Percentiles rank a stretch among this genome's conserved stretches.
Evolutionary conservation across 257 asterid genomes (phyloP).

Genomic region (Euphrasia confusa): DNA sequence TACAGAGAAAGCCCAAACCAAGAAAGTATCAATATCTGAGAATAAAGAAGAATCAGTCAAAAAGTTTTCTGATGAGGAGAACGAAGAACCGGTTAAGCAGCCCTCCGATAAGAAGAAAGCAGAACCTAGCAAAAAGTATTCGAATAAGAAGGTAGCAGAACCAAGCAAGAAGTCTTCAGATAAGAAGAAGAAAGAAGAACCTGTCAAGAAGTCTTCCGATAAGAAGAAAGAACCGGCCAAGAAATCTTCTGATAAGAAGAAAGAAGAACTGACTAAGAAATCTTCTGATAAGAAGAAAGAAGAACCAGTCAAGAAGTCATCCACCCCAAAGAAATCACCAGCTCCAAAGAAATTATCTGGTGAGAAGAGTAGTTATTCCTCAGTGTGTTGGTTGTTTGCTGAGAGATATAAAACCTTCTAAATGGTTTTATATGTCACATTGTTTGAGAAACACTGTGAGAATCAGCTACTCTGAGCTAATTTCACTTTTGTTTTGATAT

Average conservation of each 20-base stretch:
- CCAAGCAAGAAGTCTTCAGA: background rate
- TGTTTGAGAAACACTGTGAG: constrained; percentile 5
- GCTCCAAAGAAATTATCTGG: constrained; percentile 49
- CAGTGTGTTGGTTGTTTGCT: background rate
- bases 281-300: constrained; percentile 3
- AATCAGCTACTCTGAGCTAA: constrained; percentile 8
- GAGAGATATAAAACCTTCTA: background rate
- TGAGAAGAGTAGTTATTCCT: constrained; percentile 28
- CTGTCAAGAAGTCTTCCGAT: background rate
- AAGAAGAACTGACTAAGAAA: background rate
- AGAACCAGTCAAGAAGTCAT: constrained; percentile 35
- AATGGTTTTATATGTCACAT: background rate
- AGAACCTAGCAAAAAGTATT: background rate
- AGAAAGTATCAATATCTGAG: constrained; percentile 43
- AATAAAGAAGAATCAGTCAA: constrained; percentile 13
- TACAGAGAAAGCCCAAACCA: constrained; percentile 40
- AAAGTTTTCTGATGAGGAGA: background rate
- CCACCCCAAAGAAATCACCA: constrained; percentile 25
- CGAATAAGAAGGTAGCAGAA: background rate
- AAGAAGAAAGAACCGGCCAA: no score
- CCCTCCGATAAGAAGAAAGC: background rate
- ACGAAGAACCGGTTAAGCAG: background rate
- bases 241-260: no score
- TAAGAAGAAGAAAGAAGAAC: constrained; percentile 1
- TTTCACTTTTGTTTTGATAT: constrained; percentile 20